Conservation (phyloP, 129 eudicot genomes). For the Sambucus nigra region DNA sequence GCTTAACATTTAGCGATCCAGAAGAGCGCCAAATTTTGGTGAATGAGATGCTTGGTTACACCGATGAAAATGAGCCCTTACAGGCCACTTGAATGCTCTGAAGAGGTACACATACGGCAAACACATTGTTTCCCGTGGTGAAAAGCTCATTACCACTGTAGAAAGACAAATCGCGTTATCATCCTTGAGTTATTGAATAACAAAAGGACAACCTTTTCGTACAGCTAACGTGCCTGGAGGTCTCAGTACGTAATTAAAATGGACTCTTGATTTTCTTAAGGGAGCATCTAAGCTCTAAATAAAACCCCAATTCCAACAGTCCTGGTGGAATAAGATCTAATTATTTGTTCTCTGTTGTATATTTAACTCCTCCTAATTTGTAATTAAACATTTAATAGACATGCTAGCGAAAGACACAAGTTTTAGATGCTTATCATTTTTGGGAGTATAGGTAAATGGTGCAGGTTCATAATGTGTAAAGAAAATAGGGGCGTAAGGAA, state of each 20-base stretch:
- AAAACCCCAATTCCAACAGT: conserved; percentile 7
- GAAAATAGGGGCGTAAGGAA: conserved; percentile 18
- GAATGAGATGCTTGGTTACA: too few relatives aligned
- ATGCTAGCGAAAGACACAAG: conserved; percentile 8
- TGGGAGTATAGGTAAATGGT: conserved; percentile 16
- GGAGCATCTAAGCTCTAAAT: conserved; percentile 6
- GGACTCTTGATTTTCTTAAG: neutral
- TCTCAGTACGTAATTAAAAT: neutral
- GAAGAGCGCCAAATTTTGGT: too few relatives aligned
- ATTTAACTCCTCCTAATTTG: conserved; percentile 19
- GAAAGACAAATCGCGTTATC: conserved; percentile 44
- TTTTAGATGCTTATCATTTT: conserved; percentile 13
- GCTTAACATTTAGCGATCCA: too few relatives aligned
- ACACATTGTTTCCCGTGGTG: conserved; percentile 81
- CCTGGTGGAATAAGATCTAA: conserved; percentile 15
- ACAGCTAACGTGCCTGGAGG: conserved; percentile 1
- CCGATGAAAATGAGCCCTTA: too few relatives aligned
- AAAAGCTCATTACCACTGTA: conserved; percentile 73
- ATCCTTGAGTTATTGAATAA: conserved; percentile 19
- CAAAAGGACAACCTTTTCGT: conserved; percentile 10
- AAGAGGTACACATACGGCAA: conserved; percentile 76
- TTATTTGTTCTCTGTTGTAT: conserved; percentile 17
- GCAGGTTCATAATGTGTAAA: conserved; percentile 15
- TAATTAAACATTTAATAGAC: conserved; percentile 6
- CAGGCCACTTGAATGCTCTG: conserved; percentile 57